These are phyloP conservation scores for Phytopythium helicoides DNA, from an alignment of 352 stramenopile genomes.

Conservation along the genomic window DNA sequence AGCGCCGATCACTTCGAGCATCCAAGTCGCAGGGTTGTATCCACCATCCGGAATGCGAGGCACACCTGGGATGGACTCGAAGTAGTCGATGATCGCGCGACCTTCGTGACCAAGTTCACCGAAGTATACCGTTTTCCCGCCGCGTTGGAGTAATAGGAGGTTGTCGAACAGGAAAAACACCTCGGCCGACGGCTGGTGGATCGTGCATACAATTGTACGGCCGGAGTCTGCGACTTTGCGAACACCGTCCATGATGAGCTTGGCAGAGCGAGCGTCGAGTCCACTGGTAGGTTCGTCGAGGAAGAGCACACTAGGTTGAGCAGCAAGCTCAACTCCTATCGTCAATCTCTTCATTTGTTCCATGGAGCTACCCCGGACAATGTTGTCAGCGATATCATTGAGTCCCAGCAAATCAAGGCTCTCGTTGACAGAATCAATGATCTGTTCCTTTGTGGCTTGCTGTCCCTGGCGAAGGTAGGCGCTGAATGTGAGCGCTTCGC, in stretches of 20 bases:
- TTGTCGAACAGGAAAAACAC: conserved; percentile 86
- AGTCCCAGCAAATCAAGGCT: conserved; percentile 83
- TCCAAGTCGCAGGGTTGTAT: conserved; percentile 19
- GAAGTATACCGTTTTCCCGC: conserved; percentile 80
- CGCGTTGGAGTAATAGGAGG: conserved; percentile 83
- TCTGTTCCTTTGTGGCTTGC: neutral
- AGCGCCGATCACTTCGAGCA: conserved; percentile 23
- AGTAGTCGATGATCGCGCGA: conserved; percentile 48
- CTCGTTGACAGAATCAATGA: conserved; percentile 57
- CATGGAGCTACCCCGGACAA: conserved; percentile 36
- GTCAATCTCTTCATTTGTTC: conserved; percentile 53
- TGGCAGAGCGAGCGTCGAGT: conserved; percentile 70
- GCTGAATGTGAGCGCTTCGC: conserved; percentile 91
- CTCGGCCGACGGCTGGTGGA: conserved; percentile 85
- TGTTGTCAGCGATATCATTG: conserved; percentile 41
- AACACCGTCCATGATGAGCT: conserved; percentile 56
- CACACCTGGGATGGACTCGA: conserved; percentile 66
- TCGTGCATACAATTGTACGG: conserved; percentile 86
- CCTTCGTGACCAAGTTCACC: conserved; percentile 63
- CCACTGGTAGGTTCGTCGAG: conserved; percentile 59
- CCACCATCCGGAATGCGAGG: conserved; percentile 34
- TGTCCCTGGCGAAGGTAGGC: conserved; percentile 68
- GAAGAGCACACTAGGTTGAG: conserved; percentile 47
- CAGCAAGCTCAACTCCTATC: conserved; percentile 43
- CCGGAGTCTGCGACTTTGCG: conserved; percentile 55